These are phyloP conservation scores for Bocquillonia castaneifolia DNA, from an alignment of 441 rosid genomes.

Conservation along the genomic window DNA sequence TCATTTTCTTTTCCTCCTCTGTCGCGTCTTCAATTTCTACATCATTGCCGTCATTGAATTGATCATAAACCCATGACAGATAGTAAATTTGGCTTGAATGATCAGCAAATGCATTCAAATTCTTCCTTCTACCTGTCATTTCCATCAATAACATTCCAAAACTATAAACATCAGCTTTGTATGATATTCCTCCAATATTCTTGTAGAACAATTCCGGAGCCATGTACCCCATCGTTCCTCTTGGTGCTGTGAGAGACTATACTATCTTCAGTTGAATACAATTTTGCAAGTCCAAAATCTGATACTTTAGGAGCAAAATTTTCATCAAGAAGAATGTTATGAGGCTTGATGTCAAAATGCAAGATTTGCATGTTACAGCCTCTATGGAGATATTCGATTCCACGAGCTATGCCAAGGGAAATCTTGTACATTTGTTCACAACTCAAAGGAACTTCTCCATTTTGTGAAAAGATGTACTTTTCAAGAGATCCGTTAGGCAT, in stretches of 20 bases:
- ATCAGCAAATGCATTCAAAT: background rate
- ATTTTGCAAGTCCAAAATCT: conserved; percentile 26
- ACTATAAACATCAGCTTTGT: conserved; percentile 28
- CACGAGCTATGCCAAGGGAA: conserved; percentile 21
- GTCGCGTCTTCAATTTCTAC: background rate
- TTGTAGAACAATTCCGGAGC: conserved; percentile 22
- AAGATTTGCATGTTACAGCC: conserved; percentile 28
- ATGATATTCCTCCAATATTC: conserved; percentile 20
- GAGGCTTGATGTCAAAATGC: conserved; percentile 26
- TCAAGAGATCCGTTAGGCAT: conserved; percentile 30
- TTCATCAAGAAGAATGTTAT: too few species aligned
- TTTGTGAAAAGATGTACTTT: conserved; percentile 8
- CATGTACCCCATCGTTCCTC: conserved; percentile 26
- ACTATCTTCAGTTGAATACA: background rate
- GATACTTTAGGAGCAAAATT: conserved; percentile 16
- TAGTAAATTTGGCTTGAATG: conserved; percentile 16
- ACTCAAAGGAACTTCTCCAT: conserved; percentile 5
- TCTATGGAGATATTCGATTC: conserved; percentile 22
- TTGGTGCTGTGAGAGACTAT: conserved; percentile 9
- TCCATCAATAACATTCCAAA: too few species aligned
- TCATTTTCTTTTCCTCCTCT: conserved; percentile 2
- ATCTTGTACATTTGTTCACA: conserved; percentile 19
- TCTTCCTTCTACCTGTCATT: conserved; percentile 19
- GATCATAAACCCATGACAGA: conserved; percentile 10
- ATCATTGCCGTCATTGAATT: background rate